Base-by-base conservation (phyloP, 805 yeast genomes). In the Wickerhamomyces chaumierensis region DNA sequence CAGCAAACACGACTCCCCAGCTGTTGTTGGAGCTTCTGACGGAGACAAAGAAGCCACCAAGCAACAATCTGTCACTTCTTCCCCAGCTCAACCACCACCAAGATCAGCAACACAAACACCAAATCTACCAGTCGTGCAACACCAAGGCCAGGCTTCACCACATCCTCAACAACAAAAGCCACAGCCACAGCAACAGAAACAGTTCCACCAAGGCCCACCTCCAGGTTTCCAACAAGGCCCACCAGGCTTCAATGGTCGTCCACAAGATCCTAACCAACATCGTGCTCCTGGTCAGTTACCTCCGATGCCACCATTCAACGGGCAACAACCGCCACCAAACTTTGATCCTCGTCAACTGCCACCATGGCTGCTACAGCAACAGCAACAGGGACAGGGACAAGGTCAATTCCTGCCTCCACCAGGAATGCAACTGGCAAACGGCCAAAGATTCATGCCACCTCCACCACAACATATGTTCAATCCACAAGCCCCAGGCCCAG, bases 401-500 rank as follows among this genome's bases (percentile, higher is more conserved):
- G 50, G 49, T 12, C 44, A 46, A 19, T 49, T 48, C 37, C 40
- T 49, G 38, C 51, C 51, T 5, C 40, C 39, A 27, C 37, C 21
- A 27, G 39, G 36, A 9, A 35, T 35, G 14, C 44, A 34, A 15
- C 43, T 39, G 33, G 41, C 44, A 14, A 47, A 48, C 25, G 46
- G 44, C 14, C 36, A 32, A 12, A 39, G 43, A 18, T 39, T 33
- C 37, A 43, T 43, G 16, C 43, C n/a, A n/a, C n/a, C 38, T 27
- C 43, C 36, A 17, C 29, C 41, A 35, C 42, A 42, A 38, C 38
- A 39, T 31, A 38, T n/a, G 33, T 39, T 23, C 46, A 48, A 23
- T 39, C 46, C 36, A 46, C 38, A 25, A 38, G n/a, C n/a, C n/a
- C n/a, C n/a, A n/a, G n/a, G n/a, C n/a, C n/a, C n/a, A n/a, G n/a